Evolutionary conservation across 2,329 filamentous ascomycete species (phyloP).

Genomic region (Aspergillus brasiliensis): DNA sequence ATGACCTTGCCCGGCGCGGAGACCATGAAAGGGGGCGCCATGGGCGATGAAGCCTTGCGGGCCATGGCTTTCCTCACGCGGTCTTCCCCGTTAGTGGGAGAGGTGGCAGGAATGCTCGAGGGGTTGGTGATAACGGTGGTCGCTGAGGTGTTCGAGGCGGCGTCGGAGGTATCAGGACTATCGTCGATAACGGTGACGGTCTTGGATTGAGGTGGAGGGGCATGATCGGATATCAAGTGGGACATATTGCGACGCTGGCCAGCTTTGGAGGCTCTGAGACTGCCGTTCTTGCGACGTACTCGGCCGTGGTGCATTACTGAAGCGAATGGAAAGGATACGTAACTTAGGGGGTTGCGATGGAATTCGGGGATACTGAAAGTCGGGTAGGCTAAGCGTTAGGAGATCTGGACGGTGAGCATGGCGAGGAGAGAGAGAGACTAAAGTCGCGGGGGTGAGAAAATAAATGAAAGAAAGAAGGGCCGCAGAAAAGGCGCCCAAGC

Average conservation of each 20-base stretch:
- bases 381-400: conserved; percentile 1
- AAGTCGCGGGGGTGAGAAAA: background rate
- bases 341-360: conserved; percentile 10
- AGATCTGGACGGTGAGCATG: background rate
- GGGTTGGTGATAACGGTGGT: conserved; percentile 23
- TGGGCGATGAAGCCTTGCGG: conserved; percentile 56
- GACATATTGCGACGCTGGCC: conserved; percentile 32
- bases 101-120: conserved; percentile 17
- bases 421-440: background rate
- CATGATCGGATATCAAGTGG: conserved; percentile 27
- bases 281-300: conserved; percentile 34
- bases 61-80: conserved; percentile 20
- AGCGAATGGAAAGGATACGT: conserved; percentile 15
- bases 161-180: conserved; percentile 33
- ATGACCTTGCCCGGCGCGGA: conserved; percentile 98
- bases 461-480: background rate
- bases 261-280: conserved; percentile 26
- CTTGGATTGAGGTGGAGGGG: conserved; percentile 23
- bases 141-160: conserved; percentile 31
- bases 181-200: conserved; percentile 24
- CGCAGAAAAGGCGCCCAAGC: background rate
- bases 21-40: conserved; percentile 92
- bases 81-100: conserved; percentile 6
- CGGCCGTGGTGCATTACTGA: conserved; percentile 24
- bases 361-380: background rate